Conservation (phyloP, 73 alveolate species). For the Stentor coeruleus region DNA sequence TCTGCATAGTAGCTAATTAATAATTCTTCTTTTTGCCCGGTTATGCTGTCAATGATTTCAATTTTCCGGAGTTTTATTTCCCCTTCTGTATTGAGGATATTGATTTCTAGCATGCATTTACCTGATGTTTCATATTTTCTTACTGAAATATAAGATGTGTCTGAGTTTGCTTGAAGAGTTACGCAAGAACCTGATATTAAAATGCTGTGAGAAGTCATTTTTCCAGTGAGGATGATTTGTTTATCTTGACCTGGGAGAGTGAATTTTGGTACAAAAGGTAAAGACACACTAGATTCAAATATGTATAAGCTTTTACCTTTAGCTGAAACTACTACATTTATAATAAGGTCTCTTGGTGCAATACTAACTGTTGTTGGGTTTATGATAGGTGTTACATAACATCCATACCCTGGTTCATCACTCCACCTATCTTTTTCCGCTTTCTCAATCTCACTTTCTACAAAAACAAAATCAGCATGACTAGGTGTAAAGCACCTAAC, state of each 20-base stretch:
- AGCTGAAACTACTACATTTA: background rate
- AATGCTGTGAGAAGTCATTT: background rate
- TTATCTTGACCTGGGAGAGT: background rate
- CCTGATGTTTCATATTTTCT: background rate
- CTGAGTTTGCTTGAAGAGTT: background rate
- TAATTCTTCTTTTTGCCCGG: slow-evolving; percentile 23
- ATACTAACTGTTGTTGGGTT: background rate
- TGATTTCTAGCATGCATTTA: background rate
- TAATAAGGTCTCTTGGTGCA: slow-evolving; percentile 17
- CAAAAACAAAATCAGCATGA: slow-evolving; percentile 28
- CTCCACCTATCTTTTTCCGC: slow-evolving; percentile 26
- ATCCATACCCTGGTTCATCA: slow-evolving; percentile 35
- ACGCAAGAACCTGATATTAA: background rate
- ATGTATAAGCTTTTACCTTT: background rate
- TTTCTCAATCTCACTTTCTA: slow-evolving; percentile 31
- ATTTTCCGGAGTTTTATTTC: background rate
- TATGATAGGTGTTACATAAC: slow-evolving; percentile 23
- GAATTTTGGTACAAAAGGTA: slow-evolving; percentile 20
- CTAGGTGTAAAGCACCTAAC: slow-evolving; percentile 34
- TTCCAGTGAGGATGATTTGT: slow-evolving; percentile 10
- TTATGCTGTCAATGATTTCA: background rate
- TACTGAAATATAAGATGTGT: background rate
- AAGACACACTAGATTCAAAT: background rate
- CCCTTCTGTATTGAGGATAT: background rate
- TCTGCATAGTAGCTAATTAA: background rate